phyloP scores from a whole-genome alignment of 2,329 filamentous ascomycete species.

The Colletotrichum tamarilloi region DNA sequence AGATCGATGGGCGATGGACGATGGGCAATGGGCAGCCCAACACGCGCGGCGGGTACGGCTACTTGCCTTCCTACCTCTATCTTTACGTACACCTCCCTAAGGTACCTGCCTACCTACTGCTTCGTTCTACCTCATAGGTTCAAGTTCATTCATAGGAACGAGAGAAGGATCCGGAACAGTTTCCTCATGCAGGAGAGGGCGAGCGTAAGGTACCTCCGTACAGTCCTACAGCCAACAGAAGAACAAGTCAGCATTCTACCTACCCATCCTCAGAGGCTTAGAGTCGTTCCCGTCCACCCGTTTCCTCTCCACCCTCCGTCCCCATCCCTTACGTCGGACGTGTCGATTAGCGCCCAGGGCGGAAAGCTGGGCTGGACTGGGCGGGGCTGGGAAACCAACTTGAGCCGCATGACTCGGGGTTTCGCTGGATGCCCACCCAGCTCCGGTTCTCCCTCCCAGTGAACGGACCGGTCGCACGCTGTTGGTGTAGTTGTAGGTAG shows the following conservation, averaged over 20 bases:
- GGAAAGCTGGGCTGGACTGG: neutral
- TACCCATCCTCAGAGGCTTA: neutral
- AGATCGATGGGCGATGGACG: neutral
- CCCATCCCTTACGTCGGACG: neutral
- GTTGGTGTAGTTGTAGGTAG: neutral
- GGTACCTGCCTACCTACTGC: neutral
- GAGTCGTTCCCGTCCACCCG: neutral
- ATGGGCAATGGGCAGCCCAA: neutral
- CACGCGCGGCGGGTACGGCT: neutral
- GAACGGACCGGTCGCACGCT: neutral
- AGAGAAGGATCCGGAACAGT: neutral
- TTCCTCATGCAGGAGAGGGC: neutral
- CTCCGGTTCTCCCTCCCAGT: neutral
- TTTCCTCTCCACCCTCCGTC: neutral
- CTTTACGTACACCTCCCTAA: neutral
- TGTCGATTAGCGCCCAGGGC: slow-evolving; percentile 13
- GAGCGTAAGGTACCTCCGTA: neutral
- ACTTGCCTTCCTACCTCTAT: neutral
- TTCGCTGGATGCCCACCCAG: neutral
- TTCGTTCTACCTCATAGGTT: neutral
- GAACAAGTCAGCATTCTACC: neutral
- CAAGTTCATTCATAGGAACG: neutral
- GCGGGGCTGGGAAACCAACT: neutral
- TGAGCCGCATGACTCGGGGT: slow-evolving; percentile 5
- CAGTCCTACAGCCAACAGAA: neutral